Evolutionary conservation across 2,329 filamentous ascomycete genomes (phyloP), one percentile per base, ranked within the genome.

Genomic region (Colletotrichum plurivorum): DNA sequence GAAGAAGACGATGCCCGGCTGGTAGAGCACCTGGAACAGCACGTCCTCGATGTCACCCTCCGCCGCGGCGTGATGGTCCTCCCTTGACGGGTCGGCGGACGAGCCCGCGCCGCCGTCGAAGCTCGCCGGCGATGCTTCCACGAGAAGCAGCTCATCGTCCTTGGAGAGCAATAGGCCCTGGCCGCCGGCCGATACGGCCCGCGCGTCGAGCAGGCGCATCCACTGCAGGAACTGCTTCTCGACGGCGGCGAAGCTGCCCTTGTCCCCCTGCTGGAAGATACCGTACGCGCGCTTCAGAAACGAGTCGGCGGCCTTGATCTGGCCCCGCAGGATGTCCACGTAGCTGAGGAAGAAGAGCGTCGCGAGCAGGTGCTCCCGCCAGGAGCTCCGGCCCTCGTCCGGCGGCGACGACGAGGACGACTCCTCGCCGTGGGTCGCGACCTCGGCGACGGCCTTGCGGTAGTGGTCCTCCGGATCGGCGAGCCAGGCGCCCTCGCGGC

Each of bases 1-100:
- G 71, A 87, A 89, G 74, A 89, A 89, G 3, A 85, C 78, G 20
- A 88, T 83, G 0, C 86, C 86, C 0, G 86, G 86, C n/a, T 87
- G 84, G 70, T 87, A 88, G 3, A 88, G 75, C 0, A 86, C 81
- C 67, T 88, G 85, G 67, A 88, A 88, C 0, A 89, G 76, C 1
- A 85, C 82, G 48, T 88, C 84, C 56, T 87, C 84, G 13, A 82
- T 81, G 56, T 83, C 81, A 12, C 76, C 73, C 22, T 81, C 76
- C 1, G 74, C 67, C 3, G 64, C 31, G 1, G 31, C 31, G 31
- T 36, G 31, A 9, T 36, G 15, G 39, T 71, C 70, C 31, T 71
- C 73, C 53, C 46, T 51, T 1, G 48, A 52, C 27, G 70, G 62
- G 4, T 75, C 76, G 2, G 72, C 73, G 2, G 31, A 10, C 31